These are phyloP conservation scores for Sarocladium strictum DNA, from an alignment of 2,329 filamentous ascomycete species.

Conservation along the genomic window DNA sequence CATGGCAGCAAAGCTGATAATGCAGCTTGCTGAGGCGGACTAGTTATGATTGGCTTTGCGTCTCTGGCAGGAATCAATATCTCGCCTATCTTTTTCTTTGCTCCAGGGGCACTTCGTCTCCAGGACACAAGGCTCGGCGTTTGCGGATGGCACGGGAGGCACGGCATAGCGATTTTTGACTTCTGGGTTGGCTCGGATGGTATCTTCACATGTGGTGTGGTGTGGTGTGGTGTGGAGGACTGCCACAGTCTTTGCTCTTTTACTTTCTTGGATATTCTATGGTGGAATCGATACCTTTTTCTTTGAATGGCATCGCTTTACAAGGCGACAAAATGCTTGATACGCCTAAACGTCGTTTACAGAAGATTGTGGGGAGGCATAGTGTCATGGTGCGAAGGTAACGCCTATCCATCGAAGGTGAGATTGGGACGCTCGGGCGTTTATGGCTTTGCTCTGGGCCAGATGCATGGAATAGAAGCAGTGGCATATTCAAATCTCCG, in stretches of 20 bases:
- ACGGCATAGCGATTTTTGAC: slow-evolving; percentile 5
- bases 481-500: too few relatives aligned
- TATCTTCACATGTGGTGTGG: neutral
- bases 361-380: too few relatives aligned
- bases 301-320: too few relatives aligned
- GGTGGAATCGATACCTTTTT: neutral
- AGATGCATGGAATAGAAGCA: too few relatives aligned
- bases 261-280: neutral
- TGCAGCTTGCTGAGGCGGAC: slow-evolving; percentile 82
- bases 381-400: too few relatives aligned
- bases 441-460: too few relatives aligned
- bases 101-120: neutral
- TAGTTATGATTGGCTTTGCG: slow-evolving; percentile 19
- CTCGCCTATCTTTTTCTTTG: neutral
- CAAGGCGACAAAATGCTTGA: too few relatives aligned
- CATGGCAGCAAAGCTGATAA: slow-evolving; percentile 85
- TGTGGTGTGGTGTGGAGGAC: too few relatives aligned
- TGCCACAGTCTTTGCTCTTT: neutral
- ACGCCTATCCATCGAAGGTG: too few relatives aligned
- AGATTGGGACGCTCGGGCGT: too few relatives aligned
- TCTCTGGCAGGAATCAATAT: neutral
- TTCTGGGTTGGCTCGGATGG: neutral
- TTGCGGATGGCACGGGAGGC: neutral
- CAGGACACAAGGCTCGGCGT: neutral
- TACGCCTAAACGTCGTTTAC: too few relatives aligned